These are phyloP conservation scores for Nidularia pulvinata DNA, from an alignment of 768 basidiomycete genomes.

Conservation along the genomic window DNA sequence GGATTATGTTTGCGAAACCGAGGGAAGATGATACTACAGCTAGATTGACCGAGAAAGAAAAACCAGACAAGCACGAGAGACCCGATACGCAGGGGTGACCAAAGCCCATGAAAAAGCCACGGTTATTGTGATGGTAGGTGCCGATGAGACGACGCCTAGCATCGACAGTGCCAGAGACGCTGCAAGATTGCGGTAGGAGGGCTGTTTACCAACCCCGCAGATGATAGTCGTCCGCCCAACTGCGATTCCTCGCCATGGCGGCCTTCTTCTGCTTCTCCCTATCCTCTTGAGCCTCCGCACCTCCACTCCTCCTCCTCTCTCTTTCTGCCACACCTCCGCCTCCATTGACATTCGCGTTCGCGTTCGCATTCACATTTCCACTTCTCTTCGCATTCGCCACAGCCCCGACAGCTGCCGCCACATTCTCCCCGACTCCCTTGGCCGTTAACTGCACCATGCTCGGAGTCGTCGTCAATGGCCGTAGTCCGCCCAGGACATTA, in stretches of 20 bases:
- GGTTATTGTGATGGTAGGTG: no score
- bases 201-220: conserved; percentile 55
- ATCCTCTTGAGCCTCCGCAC: conserved; percentile 21
- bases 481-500: conserved; percentile 19
- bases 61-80: no score
- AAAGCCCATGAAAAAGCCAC: no score
- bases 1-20: no score
- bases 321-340: conserved; percentile 1
- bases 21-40: no score
- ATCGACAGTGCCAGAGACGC: neutral
- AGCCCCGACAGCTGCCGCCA: no score
- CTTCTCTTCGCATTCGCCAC: neutral
- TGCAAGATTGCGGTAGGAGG: neutral
- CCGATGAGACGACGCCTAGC: neutral
- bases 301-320: conserved; percentile 11
- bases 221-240: conserved; percentile 73
- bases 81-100: no score
- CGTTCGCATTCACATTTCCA: neutral
- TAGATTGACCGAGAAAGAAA: no score
- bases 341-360: conserved; percentile 5
- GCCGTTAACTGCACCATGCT: conserved; percentile 40
- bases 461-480: conserved; percentile 28
- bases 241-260: conserved; percentile 59
- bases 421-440: conserved; percentile 20
- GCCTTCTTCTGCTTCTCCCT: conserved; percentile 37